Evolutionary conservation across 345 rosid species (phyloP).

Genomic region (Arabidopsis suecica): DNA sequence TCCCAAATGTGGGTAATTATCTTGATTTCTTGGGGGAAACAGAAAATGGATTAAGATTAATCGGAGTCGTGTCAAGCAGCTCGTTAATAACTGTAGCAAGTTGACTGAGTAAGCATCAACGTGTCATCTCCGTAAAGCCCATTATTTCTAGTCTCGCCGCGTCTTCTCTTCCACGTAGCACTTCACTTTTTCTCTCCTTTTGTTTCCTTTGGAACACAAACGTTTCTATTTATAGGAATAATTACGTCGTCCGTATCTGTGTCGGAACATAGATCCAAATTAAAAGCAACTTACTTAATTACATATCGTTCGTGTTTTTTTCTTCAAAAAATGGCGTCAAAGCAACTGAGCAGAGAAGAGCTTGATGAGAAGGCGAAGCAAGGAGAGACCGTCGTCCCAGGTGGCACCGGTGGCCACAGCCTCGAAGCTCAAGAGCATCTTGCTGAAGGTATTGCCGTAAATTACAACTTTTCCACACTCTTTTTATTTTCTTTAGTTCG

Average conservation of each 20-base stretch:
- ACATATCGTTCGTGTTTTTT: neutral
- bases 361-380: constrained; percentile 58
- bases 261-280: constrained; percentile 33
- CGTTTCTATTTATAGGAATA: constrained; percentile 18
- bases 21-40: neutral
- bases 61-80: constrained; percentile 40
- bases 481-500: neutral
- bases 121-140: constrained; percentile 42
- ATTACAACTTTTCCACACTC: neutral
- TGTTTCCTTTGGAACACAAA: neutral
- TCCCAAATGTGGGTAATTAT: neutral
- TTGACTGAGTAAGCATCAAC: constrained; percentile 45
- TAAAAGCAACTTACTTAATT: neutral
- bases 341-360: constrained; percentile 52
- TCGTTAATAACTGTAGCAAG: constrained; percentile 37
- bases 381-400: constrained; percentile 68
- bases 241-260: constrained; percentile 27
- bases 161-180: constrained; percentile 19
- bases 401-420: constrained; percentile 72
- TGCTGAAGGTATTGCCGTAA: constrained; percentile 49
- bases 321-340: constrained; percentile 46
- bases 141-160: constrained; percentile 21
- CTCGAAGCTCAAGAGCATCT: constrained; percentile 70
- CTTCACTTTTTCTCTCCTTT: neutral
- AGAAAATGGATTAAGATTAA: constrained; percentile 1